Evolutionary conservation across 352 stramenopile genomes (phyloP).

Genomic region (Nothophytophthora sp.): DNA sequence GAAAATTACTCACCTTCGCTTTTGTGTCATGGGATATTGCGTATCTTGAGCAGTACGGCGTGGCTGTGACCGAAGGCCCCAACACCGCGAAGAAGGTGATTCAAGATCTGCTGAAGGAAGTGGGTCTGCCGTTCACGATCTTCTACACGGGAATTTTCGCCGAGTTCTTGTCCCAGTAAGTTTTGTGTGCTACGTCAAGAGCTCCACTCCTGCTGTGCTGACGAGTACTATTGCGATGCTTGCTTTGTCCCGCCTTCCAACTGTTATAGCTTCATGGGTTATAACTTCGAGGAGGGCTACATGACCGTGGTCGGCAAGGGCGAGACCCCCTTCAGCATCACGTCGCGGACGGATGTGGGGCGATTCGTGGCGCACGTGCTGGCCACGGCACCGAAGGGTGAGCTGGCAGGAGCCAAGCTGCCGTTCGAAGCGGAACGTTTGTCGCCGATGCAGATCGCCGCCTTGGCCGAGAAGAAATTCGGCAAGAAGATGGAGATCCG

Average conservation of each 20-base stretch:
- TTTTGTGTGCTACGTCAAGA: not conserved
- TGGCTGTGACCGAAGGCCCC: slow-evolving; percentile 3
- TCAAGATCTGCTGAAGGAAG: slow-evolving; percentile 5
- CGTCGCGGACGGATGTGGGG: not conserved
- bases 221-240: not conserved
- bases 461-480: slow-evolving; percentile 7
- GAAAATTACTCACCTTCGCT: no score
- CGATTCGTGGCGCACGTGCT: slow-evolving; percentile 10
- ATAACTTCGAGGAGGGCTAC: not conserved
- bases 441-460: slow-evolving; percentile 1
- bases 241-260: not conserved
- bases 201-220: not conserved
- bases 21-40: no score
- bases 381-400: not conserved
- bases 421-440: slow-evolving; percentile 6
- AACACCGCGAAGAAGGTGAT: slow-evolving; percentile 3
- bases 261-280: not conserved
- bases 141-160: slow-evolving; percentile 12
- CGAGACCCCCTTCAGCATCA: slow-evolving; percentile 3
- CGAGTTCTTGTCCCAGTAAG: not conserved
- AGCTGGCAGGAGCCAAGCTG: slow-evolving; percentile 7
- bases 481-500: slow-evolving; percentile 14
- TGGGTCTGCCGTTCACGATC: slow-evolving; percentile 8
- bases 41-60: slow-evolving; percentile 7
- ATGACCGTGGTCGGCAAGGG: slow-evolving; percentile 1